Base-by-base conservation (phyloP, 1,139 yeast species). In the Yamadazyma diospyri region DNA sequence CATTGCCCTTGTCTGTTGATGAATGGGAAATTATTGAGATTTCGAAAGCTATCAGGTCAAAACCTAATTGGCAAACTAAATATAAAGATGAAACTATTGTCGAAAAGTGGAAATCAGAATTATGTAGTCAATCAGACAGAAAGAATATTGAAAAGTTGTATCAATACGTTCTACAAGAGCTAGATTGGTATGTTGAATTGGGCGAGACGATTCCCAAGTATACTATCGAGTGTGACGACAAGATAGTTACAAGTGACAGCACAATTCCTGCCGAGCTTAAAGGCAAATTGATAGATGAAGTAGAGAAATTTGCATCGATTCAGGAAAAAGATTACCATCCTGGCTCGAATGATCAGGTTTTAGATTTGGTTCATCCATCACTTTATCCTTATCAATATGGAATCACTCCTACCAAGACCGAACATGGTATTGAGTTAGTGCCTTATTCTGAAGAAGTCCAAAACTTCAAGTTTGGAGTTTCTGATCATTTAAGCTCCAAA, bases 281-380 rank as follows among this genome's bases (percentile, higher is more conserved):
- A 25, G 13, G 17, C 1, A 29, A 36, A 13, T 39, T 56, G 16
- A 28, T 25, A 7, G 12, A 30, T 2, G 43, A 44, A 16, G 39
- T 44, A 6, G 28, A 21, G 1, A 36, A 39, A 11, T 47, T 57
- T 33, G 32, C 26, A 1, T 40, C 42, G 20, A 45, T 49, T 31
- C 39, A 41, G 2, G 42, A 34, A 17, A 23, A 23, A 14, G 71
- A 67, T 41, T 64, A 60, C 47, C 72, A 64, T 40, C 72, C 69
- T 3, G 55, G 56, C 4, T 53, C 67, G 1, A 42, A 57, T 28
- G 46, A 60, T 12, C 55, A 56, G 33, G 70, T 68, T 2, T 45
- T 64, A 20, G 71, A 67, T 43, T 50, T 68, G 24, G 67, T 67
- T 4, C 72, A 68, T 41, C 73, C 73, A 7, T 65, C 72, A 13